phyloP scores from a whole-genome alignment of 78 protist genomes.

The Dictyostelium intermedium region DNA sequence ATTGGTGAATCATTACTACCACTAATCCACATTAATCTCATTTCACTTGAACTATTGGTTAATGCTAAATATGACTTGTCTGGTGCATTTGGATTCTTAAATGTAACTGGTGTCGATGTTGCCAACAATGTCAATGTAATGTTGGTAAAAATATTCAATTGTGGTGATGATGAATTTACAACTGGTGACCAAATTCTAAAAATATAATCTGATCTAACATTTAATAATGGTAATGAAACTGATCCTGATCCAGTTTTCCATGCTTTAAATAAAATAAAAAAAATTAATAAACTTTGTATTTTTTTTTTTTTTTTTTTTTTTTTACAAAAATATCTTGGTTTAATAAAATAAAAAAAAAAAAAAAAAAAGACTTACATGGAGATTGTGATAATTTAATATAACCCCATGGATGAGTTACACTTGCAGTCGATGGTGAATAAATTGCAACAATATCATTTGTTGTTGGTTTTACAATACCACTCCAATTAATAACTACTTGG shows the following conservation, averaged over 20 bases:
- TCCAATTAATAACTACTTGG: constrained; percentile 9
- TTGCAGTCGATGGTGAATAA: constrained; percentile 56
- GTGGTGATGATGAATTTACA: not conserved
- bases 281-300: not conserved
- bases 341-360: not conserved
- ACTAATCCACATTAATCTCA: constrained; percentile 48
- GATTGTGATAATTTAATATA: not conserved
- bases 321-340: not conserved
- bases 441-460: constrained; percentile 42
- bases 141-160: not conserved
- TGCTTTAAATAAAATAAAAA: not conserved
- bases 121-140: not conserved
- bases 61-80: constrained; percentile 32
- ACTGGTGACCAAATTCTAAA: constrained; percentile 62
- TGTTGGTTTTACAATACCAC: constrained; percentile 35
- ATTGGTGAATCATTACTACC: constrained; percentile 19
- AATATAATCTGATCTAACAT: constrained; percentile 53
- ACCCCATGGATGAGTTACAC: constrained; percentile 35
- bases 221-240: constrained; percentile 34
- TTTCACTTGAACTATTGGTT: constrained; percentile 27
- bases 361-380: constrained; percentile 31
- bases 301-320: not conserved
- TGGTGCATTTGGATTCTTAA: constrained; percentile 46
- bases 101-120: constrained; percentile 3
- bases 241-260: constrained; percentile 57